These are phyloP conservation scores for Apiospora koreana DNA, from an alignment of 2,329 filamentous ascomycete genomes.

Conservation along the genomic window DNA sequence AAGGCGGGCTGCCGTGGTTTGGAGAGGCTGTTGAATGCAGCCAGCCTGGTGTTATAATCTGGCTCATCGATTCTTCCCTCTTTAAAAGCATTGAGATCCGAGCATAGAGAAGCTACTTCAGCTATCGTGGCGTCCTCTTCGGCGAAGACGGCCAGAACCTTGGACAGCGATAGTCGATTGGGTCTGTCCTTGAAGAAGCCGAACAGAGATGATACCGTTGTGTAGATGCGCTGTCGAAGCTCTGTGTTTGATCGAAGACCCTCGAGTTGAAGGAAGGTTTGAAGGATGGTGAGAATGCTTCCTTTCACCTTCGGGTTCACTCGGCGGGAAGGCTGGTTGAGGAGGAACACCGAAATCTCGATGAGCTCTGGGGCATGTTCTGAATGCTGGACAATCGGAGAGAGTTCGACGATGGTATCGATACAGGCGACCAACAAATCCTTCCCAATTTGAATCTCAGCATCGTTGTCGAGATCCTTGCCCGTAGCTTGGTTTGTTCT, in stretches of 20 bases:
- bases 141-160: slow-evolving; percentile 72
- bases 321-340: slow-evolving; percentile 80
- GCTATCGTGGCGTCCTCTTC: slow-evolving; percentile 60
- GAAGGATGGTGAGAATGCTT: slow-evolving; percentile 75
- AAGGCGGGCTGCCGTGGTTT: slow-evolving; percentile 60
- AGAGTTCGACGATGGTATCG: slow-evolving; percentile 74
- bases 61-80: slow-evolving; percentile 76
- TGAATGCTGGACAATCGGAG: slow-evolving; percentile 67
- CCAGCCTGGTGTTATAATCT: slow-evolving; percentile 80
- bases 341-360: slow-evolving; percentile 75
- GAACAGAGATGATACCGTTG: slow-evolving; percentile 78
- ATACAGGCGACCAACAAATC: slow-evolving; percentile 79
- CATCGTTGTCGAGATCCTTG: slow-evolving; percentile 12
- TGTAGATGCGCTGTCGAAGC: slow-evolving; percentile 67
- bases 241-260: slow-evolving; percentile 55
- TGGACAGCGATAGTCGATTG: slow-evolving; percentile 73
- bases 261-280: slow-evolving; percentile 74
- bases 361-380: slow-evolving; percentile 76
- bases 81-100: slow-evolving; percentile 79
- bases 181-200: slow-evolving; percentile 84
- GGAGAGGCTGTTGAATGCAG: slow-evolving; percentile 74
- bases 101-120: slow-evolving; percentile 69
- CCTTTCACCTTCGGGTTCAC: slow-evolving; percentile 85
- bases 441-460: slow-evolving; percentile 54
- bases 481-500: slow-evolving; percentile 44